phyloP scores from a whole-genome alignment of 2,329 filamentous ascomycete genomes.

The Stagonosporopsis rhizophila region DNA sequence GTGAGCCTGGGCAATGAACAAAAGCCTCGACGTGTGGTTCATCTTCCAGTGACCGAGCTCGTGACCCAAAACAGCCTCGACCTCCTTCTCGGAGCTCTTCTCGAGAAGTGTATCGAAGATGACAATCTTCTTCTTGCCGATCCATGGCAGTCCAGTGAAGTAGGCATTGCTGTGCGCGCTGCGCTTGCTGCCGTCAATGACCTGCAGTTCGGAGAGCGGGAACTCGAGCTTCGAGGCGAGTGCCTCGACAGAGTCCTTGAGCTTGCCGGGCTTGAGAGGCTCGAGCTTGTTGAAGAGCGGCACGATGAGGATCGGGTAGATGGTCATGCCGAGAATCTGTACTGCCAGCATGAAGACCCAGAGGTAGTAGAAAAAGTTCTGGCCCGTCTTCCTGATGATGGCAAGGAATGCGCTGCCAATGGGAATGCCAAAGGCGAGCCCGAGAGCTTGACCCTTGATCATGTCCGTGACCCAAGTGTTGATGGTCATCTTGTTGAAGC shows the following conservation, averaged over 20 bases:
- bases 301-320: constrained; percentile 93
- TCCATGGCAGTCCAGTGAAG: constrained; percentile 95
- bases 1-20: constrained; percentile 82
- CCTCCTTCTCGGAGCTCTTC: constrained; percentile 90
- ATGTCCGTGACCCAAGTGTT: constrained; percentile 88
- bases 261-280: constrained; percentile 81
- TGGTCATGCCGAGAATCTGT: constrained; percentile 92
- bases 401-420: constrained; percentile 90
- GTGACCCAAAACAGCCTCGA: constrained; percentile 92
- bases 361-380: constrained; percentile 96
- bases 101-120: constrained; percentile 98
- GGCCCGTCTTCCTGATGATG: constrained; percentile 93
- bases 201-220: constrained; percentile 88
- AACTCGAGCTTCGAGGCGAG: constrained; percentile 87
- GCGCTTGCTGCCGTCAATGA: constrained; percentile 91
- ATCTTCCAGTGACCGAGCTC: constrained; percentile 98
- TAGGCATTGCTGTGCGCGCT: constrained; percentile 91
- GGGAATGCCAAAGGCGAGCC: constrained; percentile 80
- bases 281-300: constrained; percentile 98
- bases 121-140: constrained; percentile 94
- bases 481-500: constrained; percentile 98
- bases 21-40: constrained; percentile 90
- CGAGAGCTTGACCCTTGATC: constrained; percentile 86
- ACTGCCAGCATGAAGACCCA: constrained; percentile 91
- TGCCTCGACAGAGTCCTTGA: constrained; percentile 87